Evolutionary conservation across 768 basidiomycete species (phyloP), one percentile per base, ranked within the genome.

Genomic region (Naganishia randhawae): DNA sequence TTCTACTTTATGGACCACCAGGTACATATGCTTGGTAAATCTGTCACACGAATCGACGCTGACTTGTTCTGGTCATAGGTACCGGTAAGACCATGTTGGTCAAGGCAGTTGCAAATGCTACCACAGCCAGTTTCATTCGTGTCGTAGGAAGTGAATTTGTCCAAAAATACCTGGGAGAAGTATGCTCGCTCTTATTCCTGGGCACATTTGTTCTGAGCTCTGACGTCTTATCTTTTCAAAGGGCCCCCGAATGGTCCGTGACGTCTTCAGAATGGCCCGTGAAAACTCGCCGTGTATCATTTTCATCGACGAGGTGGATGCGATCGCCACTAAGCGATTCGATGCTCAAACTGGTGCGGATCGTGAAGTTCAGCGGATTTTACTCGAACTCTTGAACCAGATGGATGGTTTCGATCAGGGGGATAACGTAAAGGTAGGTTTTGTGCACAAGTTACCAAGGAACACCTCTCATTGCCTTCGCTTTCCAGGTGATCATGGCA

Each of bases 361-460:
- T 82, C 85, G 96, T 69, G 96, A 99, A 82, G 96, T 99, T 5
- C 96, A 99, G 81, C 91, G 96, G 81, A 98, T 99, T 76, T 80
- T 99, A 71, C 86, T 99, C 14, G 96, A 99, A 80, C 83, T 99
- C 66, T 84, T 99, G 69, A 98, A 95, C 78, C 96, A 99, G 77
- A 99, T 99, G 96, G 96, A 99, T 75, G 96, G 96, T 71, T 99
- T 99, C 81, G 96, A 99, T 81, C 96, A 99, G 80, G 90, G 90
- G 4, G 93, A 92, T 78, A 98, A 94, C 74, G 96, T 99, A 77
- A 98, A 99, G 87, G 94, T 91, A 76, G 50, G 82, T 67, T 51
- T 29, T 1, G 13, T 25, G 14, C 22, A 16, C 27, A 25, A 29
- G 13, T 1, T 13, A 45, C 42, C 27, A 2, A 2, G 2, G 4